A percentile compares a stretch with the other conserved stretches of the same genome.
Conservation (phyloP, 2,329 filamentous ascomycete species). For the Penicillium janthinellum region DNA sequence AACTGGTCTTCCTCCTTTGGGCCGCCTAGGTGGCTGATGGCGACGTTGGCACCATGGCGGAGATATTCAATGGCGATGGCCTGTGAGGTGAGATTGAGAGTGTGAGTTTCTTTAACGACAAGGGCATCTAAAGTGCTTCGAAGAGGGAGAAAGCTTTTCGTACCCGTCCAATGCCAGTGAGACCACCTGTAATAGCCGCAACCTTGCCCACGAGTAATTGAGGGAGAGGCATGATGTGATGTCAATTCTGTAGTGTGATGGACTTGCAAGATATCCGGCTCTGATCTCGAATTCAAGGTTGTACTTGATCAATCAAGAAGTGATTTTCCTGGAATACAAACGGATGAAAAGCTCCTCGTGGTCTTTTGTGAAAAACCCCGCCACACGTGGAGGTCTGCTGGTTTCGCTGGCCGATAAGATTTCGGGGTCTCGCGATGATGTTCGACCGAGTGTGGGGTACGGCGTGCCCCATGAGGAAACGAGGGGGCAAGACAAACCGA, state of each 20-base stretch:
- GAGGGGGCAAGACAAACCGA: conserved; percentile 3
- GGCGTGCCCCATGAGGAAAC: conserved; percentile 17
- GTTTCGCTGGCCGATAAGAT: conserved; percentile 25
- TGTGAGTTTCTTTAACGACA: neutral
- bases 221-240: conserved; percentile 33
- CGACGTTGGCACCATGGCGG: conserved; percentile 73
- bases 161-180: conserved; percentile 77
- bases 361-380: neutral
- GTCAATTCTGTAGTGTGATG: neutral
- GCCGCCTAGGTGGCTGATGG: conserved; percentile 74
- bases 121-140: neutral
- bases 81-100: conserved; percentile 16
- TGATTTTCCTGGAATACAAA: neutral
- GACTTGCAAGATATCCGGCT: neutral
- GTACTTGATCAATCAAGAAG: neutral
- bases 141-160: neutral
- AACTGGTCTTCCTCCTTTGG: conserved; percentile 34
- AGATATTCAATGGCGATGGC: conserved; percentile 81
- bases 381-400: neutral
- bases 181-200: conserved; percentile 83
- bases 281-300: neutral
- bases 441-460: conserved; percentile 31
- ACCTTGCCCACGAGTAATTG: conserved; percentile 71
- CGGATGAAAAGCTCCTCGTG: neutral
- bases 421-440: conserved; percentile 35